These are phyloP conservation scores for Typha latifolia DNA, from an alignment of 176 grass and related monocot genomes.

Conservation along the genomic window DNA sequence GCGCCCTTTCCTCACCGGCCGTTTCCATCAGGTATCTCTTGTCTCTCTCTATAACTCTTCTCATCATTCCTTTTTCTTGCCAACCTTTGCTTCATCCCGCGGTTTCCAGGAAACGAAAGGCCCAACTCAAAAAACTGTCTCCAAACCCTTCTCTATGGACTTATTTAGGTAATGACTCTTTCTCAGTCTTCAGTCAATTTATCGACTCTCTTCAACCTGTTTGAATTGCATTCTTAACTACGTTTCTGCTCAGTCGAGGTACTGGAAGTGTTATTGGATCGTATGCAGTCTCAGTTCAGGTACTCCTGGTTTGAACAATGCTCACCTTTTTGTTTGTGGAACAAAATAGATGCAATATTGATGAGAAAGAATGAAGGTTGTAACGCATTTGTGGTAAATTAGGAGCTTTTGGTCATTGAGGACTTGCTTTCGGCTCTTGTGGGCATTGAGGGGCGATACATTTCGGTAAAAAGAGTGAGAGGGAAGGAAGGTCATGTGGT, in stretches of 20 bases:
- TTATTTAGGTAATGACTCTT: slow-evolving; percentile 31
- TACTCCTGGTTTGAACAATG: slow-evolving; percentile 7
- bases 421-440: slow-evolving; percentile 88
- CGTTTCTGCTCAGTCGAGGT: slow-evolving; percentile 38
- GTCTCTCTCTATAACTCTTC: neutral
- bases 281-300: slow-evolving; percentile 81
- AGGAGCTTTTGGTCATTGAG: slow-evolving; percentile 96
- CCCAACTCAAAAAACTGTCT: slow-evolving; percentile 28
- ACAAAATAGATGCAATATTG: neutral
- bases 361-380: neutral
- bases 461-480: slow-evolving; percentile 78
- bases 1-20: slow-evolving; percentile 81
- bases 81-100: neutral
- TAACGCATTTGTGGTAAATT: slow-evolving; percentile 16
- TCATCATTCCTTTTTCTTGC: neutral
- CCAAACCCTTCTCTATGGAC: slow-evolving; percentile 61
- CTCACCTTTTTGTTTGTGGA: neutral
- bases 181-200: neutral
- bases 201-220: slow-evolving; percentile 1
- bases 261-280: slow-evolving; percentile 78
- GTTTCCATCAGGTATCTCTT: slow-evolving; percentile 69
- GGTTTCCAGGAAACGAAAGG: slow-evolving; percentile 59
- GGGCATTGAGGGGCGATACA: slow-evolving; percentile 79
- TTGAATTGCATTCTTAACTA: neutral
- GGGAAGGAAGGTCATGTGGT: slow-evolving; percentile 60